Conservation (phyloP, 1,139 yeast genomes). For the Lodderomyces oxycetoniae region DNA sequence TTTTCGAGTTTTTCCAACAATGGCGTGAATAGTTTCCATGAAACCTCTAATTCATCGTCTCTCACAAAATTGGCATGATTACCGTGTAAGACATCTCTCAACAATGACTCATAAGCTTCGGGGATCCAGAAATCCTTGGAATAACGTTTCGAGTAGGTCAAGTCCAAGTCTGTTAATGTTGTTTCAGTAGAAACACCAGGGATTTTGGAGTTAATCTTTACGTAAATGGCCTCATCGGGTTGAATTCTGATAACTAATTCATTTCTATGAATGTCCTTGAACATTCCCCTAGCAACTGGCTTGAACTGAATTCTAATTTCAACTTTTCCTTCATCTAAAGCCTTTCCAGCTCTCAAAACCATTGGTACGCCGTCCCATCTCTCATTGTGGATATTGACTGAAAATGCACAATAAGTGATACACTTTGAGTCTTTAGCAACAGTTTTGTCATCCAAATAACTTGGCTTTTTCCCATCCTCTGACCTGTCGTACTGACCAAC, state of each 20-base stretch:
- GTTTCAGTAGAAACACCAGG: conserved; percentile 87
- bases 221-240: conserved; percentile 89
- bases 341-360: conserved; percentile 94
- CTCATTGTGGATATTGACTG: conserved; percentile 75
- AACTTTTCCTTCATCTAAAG: conserved; percentile 85
- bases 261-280: conserved; percentile 77
- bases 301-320: conserved; percentile 92
- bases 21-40: conserved; percentile 94
- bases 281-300: conserved; percentile 79
- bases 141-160: conserved; percentile 79
- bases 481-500: conserved; percentile 87
- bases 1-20: conserved; percentile 75
- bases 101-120: conserved; percentile 94
- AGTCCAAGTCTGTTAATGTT: conserved; percentile 82
- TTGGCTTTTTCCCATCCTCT: conserved; percentile 84
- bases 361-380: conserved; percentile 99
- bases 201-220: conserved; percentile 86
- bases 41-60: conserved; percentile 92
- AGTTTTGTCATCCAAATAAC: conserved; percentile 90
- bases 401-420: conserved; percentile 87
- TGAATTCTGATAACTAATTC: conserved; percentile 92
- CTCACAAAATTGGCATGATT: conserved; percentile 97
- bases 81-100: conserved; percentile 84
- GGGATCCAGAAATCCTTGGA: conserved; percentile 87
- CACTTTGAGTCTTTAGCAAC: conserved; percentile 78